A percentile compares a stretch with the other conserved stretches of the same genome.
Conservation (phyloP, 176 grass and related monocot genomes). For the Phyllostachys edulis region DNA sequence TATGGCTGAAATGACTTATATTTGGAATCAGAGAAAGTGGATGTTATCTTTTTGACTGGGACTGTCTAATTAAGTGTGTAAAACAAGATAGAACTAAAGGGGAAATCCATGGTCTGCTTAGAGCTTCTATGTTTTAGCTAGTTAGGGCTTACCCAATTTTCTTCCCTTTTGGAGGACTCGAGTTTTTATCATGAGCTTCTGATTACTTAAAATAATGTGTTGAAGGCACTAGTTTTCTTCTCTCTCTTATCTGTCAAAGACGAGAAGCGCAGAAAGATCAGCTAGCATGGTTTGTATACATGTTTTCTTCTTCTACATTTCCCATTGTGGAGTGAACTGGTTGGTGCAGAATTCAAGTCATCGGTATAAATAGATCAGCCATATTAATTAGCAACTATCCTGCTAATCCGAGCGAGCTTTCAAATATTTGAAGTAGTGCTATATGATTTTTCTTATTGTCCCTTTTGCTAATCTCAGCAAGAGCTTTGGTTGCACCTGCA, state of each 20-base stretch:
- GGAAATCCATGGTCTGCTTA: background rate
- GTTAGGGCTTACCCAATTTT: background rate
- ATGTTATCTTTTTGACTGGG: background rate
- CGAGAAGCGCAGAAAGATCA: background rate
- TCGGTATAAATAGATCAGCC: background rate
- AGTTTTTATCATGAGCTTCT: background rate
- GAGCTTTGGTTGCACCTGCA: slow-evolving; percentile 10
- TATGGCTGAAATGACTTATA: no score
- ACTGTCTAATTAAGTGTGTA: background rate
- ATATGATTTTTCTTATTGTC: background rate
- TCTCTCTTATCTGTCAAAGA: background rate
- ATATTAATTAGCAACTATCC: background rate
- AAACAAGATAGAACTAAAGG: background rate
- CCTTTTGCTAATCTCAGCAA: background rate
- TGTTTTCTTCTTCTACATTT: background rate
- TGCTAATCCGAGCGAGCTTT: background rate
- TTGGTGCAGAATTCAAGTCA: background rate
- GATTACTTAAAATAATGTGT: background rate
- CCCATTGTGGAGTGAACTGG: background rate
- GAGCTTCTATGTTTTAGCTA: background rate
- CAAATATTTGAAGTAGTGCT: background rate
- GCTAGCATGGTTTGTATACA: background rate
- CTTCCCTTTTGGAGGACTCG: background rate
- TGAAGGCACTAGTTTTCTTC: background rate
- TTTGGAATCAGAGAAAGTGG: no score